Conservation (phyloP, 2,329 filamentous ascomycete species). For the Harringtonia aguacate region DNA sequence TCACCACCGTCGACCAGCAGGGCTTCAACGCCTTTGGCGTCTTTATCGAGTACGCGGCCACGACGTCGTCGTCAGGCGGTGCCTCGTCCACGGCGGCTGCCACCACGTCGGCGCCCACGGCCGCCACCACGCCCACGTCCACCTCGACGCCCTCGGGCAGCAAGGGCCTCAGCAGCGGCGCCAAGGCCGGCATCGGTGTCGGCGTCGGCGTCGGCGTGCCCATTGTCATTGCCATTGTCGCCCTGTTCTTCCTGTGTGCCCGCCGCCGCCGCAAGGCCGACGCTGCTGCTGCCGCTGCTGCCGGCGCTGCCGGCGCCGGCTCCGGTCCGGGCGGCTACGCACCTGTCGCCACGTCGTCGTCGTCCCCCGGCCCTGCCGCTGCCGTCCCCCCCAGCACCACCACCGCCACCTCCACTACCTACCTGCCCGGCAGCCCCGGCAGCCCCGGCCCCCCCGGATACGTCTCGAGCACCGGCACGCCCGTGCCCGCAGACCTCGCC, state of each 20-base stretch:
- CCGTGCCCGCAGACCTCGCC: too few species aligned
- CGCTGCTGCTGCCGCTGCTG: too few species aligned
- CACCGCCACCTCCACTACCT: too few species aligned
- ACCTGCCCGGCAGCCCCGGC: too few species aligned
- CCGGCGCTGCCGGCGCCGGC: too few species aligned
- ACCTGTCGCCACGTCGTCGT: too few species aligned
- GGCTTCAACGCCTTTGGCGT: slow-evolving; percentile 9
- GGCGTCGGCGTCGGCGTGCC: slow-evolving; percentile 23
- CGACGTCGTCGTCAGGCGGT: not conserved
- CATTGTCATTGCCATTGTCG: slow-evolving; percentile 17
- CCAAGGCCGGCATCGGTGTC: slow-evolving; percentile 23
- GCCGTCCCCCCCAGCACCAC: too few species aligned
- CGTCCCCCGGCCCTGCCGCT: too few species aligned
- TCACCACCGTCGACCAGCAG: not conserved
- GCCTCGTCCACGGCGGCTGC: not conserved
- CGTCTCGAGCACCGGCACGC: too few species aligned
- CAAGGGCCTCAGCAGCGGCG: slow-evolving; percentile 19
- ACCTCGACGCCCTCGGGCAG: not conserved
- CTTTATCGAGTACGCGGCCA: slow-evolving; percentile 4
- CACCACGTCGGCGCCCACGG: not conserved
- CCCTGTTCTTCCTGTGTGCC: slow-evolving; percentile 5
- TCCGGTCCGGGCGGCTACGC: too few species aligned
- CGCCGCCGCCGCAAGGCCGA: slow-evolving; percentile 2
- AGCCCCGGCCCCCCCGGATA: too few species aligned
- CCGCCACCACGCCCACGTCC: not conserved